Evolutionary conservation across 176 grass and related monocot genomes (phyloP), one percentile per base, ranked within the genome.

Genomic region (Carex cristatella): DNA sequence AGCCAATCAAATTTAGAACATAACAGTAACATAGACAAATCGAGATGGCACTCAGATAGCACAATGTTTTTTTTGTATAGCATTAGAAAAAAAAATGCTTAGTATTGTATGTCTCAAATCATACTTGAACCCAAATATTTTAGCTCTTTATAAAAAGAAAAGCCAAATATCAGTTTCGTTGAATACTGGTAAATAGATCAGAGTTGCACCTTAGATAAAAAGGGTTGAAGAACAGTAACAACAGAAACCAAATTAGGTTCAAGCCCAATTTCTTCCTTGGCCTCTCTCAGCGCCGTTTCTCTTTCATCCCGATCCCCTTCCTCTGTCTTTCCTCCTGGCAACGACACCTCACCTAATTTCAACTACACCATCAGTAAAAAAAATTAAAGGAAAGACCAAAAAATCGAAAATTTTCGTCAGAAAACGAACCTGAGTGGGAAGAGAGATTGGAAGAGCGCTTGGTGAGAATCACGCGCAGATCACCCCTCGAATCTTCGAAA

Each of bases 291-390:
- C 42, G 95, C 95, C 61, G 95, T 98, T 56, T 92, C 89, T 79
- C 84, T 86, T 11, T 74, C 93, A 61, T 98, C 95, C 40, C 85
- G 86, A 76, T 98, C 95, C n/a, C 91, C 83, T 32, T 95, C 93
- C 2, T 98, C 95, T 18, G 89, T 87, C 85, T 98, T 98, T 27
- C 95, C 93, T 75, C 95, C 95, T 11, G 95, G 95, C 72, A 98
- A 79, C 61, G 93, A 93, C 80, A 95, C 93, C 88, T 95, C 95
- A 49, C 95, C 95, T 98, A 31, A 2, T 77, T 88, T 60, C 27
- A 42, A 46, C 37, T 16, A 69, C 7, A 16, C 1, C 11, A 64
- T 79, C 67, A 61, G 5, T 44, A 83, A 91, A 91, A 88, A 1
- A 74, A 81, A 9, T 10, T 63, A 23, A 23, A 23, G 23, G 23